These are phyloP conservation scores for Galeopsis tetrahit DNA, from an alignment of 257 asterid genomes.

Conservation along the genomic window DNA sequence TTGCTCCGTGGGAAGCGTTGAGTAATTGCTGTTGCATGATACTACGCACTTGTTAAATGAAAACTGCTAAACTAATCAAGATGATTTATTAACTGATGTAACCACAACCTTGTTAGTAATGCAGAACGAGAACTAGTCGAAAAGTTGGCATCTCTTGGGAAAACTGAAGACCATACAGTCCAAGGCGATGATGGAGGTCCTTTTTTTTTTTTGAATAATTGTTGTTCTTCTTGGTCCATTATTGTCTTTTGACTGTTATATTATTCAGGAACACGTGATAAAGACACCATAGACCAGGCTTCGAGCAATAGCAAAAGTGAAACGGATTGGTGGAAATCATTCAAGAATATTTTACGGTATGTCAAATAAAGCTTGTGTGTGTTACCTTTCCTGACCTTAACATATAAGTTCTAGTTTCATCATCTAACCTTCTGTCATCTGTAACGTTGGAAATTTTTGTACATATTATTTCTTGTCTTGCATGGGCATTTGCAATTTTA, in stretches of 20 bases:
- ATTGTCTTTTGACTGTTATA: slow-evolving; percentile 15
- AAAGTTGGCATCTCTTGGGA: slow-evolving; percentile 75
- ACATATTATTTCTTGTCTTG: slow-evolving; percentile 4
- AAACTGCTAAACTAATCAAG: slow-evolving; percentile 13
- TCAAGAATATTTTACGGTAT: slow-evolving; percentile 71
- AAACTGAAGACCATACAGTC: slow-evolving; percentile 40
- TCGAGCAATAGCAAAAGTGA: slow-evolving; percentile 44
- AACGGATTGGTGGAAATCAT: slow-evolving; percentile 63
- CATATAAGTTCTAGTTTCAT: neutral
- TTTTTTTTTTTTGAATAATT: slow-evolving; percentile 17
- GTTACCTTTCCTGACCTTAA: neutral
- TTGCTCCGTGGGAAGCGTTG: slow-evolving; percentile 19
- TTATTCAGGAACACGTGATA: slow-evolving; percentile 38
- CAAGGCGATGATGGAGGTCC: slow-evolving; percentile 41
- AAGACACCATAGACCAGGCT: slow-evolving; percentile 38
- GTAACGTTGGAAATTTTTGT: neutral
- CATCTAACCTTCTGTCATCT: neutral
- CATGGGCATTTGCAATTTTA: neutral
- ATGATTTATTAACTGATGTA: slow-evolving; percentile 31
- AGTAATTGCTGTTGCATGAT: slow-evolving; percentile 10
- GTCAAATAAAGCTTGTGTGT: slow-evolving; percentile 27
- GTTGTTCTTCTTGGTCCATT: slow-evolving; percentile 10
- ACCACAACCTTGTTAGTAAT: slow-evolving; percentile 52
- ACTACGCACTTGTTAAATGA: neutral
- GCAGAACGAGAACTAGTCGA: slow-evolving; percentile 76